Conservation (phyloP, 2,329 filamentous ascomycete species). For the Leptodontidium sp. region DNA sequence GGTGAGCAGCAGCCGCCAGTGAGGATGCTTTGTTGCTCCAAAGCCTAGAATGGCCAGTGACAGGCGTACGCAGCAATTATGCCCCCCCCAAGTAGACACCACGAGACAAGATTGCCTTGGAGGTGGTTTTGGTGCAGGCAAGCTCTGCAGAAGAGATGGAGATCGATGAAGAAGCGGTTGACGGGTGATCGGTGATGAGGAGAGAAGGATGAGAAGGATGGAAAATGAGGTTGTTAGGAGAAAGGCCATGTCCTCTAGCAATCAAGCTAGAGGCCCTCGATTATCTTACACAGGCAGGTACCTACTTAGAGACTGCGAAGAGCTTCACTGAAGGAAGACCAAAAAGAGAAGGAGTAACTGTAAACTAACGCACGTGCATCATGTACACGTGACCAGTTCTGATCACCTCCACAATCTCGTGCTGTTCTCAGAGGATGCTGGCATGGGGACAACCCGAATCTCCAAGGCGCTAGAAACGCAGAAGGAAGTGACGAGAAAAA, state of each 20-base stretch:
- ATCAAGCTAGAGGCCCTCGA: not conserved
- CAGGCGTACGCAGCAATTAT: not conserved
- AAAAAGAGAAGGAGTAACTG: not conserved
- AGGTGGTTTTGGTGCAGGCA: not conserved
- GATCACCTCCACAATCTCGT: too few relatives aligned
- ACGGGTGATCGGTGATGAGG: not conserved
- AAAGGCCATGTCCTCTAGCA: not conserved
- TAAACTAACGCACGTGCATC: too few relatives aligned
- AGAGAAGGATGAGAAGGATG: not conserved
- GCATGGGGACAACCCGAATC: too few relatives aligned
- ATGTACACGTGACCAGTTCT: too few relatives aligned
- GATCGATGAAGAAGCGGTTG: not conserved
- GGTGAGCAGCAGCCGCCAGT: not conserved
- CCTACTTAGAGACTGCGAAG: too few relatives aligned
- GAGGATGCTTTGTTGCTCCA: not conserved
- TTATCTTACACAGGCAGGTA: not conserved
- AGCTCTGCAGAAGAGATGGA: not conserved
- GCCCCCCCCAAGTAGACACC: not conserved
- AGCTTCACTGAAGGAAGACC: too few relatives aligned
- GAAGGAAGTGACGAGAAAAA: too few relatives aligned
- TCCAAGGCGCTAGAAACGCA: too few relatives aligned
- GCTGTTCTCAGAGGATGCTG: too few relatives aligned
- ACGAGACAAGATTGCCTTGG: not conserved
- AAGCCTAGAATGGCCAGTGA: too few relatives aligned
- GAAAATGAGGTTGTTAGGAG: not conserved